phyloP scores from a whole-genome alignment of 1,139 yeast genomes.

The Sugiyamaella japonica region DNA sequence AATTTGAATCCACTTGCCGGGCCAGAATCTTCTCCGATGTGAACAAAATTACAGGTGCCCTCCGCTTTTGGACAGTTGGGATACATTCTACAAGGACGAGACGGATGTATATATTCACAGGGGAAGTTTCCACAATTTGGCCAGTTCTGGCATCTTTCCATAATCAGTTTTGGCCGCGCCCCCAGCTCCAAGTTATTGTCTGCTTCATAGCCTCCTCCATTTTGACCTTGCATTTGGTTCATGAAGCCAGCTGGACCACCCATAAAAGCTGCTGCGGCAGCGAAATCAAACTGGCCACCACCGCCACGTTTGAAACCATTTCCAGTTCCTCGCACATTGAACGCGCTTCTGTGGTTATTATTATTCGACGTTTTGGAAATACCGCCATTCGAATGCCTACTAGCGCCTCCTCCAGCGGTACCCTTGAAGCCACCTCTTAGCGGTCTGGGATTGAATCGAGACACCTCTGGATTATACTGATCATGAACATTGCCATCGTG shows the following conservation, averaged over 20 bases:
- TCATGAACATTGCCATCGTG: conserved; percentile 6
- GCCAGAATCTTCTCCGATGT: conserved; percentile 78
- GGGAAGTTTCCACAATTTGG: conserved; percentile 70
- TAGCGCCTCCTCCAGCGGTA: conserved; percentile 2
- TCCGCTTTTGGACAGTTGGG: conserved; percentile 79
- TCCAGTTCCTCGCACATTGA: conserved; percentile 3
- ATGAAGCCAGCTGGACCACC: neutral
- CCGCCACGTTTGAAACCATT: conserved; percentile 1
- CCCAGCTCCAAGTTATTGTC: conserved; percentile 7
- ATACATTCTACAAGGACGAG: conserved; percentile 68
- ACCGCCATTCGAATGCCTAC: neutral
- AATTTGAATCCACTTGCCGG: conserved; percentile 23
- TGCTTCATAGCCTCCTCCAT: conserved; percentile 8
- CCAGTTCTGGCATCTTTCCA: conserved; percentile 65
- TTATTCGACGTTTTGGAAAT: neutral
- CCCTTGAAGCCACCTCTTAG: conserved; percentile 1
- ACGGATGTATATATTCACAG: conserved; percentile 78
- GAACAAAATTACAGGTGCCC: conserved; percentile 80
- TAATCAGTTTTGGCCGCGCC: neutral
- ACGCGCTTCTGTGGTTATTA: neutral
- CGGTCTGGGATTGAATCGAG: conserved; percentile 2
- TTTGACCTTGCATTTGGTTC: neutral
- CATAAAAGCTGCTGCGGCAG: neutral
- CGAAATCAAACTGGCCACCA: neutral
- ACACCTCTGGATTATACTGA: neutral